Base-by-base conservation (phyloP, 805 yeast genomes). In the Debaryomyces maramus region DNA sequence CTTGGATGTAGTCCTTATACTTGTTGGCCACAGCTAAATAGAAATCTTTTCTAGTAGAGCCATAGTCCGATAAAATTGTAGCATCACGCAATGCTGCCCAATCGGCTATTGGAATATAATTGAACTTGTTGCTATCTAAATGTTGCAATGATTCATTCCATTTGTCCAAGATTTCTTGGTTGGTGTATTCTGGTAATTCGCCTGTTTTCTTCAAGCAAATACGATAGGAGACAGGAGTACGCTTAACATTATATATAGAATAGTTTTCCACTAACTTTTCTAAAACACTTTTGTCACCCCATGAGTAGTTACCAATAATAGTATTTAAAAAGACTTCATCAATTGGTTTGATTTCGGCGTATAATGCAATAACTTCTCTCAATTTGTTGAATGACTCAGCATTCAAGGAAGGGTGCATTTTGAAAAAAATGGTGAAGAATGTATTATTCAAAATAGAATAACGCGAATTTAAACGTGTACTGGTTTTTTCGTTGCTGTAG, bases 281-380 rank as follows among this genome's bases (percentile, higher is more conserved):
- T 41, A 83, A 75, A 9, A 83, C 81, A n/a, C 68, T 66, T 44
- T 80, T 70, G 55, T 81, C 83, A 39, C 74, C 74, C 95, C 95
- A 86, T 44, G 70, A 64, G 22, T 78, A 77, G 54, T 81, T 81
- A 29, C 87, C 77, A 42, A 87, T 70, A 39, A 86, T 70, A 31
- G 86, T 85, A 60, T 87, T 88, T 60, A 88, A 76, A 54, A 88
- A 85, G n/a, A 87, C 83, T 59, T 85, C 91, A 59, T 86, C 91
- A 40, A 83, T 72, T 16, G 75, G 69, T 52, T 78, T 79, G 45
- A 80, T 67, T 34, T 70, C 70, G 36, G 79, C 72, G 56, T 84
- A 83, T 23, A 72, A 66, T 13, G 71, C 58, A 43, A 85, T 78
- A 38, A 85, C 58, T 35, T 74, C 70, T 53, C 77, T 77, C 50